Conservation (phyloP, 139 green algal genomes). For the Tetratostichococcus sp. region DNA sequence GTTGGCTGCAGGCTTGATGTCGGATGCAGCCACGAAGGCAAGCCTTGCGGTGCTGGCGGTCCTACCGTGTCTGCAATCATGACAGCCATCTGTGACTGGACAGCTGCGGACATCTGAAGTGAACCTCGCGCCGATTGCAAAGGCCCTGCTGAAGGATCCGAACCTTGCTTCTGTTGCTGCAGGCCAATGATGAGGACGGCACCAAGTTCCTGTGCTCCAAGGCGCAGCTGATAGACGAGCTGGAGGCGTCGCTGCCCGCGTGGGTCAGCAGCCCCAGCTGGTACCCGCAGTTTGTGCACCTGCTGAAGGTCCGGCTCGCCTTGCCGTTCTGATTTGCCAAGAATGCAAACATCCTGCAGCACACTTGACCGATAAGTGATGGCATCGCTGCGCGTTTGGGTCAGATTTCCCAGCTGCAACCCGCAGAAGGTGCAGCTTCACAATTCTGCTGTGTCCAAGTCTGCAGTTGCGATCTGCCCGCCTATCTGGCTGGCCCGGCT, state of each 20-base stretch:
- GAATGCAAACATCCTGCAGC: neutral
- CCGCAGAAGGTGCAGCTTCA: no score
- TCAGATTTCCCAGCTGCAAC: no score
- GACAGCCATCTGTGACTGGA: no score
- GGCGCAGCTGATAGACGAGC: conserved; percentile 47
- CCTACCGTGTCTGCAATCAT: no score
- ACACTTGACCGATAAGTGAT: neutral
- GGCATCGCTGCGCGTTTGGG: no score
- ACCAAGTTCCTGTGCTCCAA: conserved; percentile 24
- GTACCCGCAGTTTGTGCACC: conserved; percentile 34
- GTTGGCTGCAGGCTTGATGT: conserved; percentile 44
- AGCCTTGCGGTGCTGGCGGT: no score
- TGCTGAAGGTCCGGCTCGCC: conserved; percentile 24
- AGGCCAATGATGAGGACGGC: conserved; percentile 32
- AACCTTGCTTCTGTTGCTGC: neutral
- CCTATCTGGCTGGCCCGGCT: no score
- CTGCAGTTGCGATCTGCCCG: no score
- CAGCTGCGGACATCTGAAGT: neutral
- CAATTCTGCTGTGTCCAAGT: no score
- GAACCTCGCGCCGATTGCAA: neutral
- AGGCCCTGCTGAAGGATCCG: neutral
- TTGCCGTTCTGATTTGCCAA: no score
- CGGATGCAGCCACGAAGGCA: conserved; percentile 30
- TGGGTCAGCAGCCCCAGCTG: conserved; percentile 12
- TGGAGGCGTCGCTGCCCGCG: conserved; percentile 40